Base-by-base conservation (phyloP, 2,329 filamentous ascomycete genomes). In the Pezicula radicicola region DNA sequence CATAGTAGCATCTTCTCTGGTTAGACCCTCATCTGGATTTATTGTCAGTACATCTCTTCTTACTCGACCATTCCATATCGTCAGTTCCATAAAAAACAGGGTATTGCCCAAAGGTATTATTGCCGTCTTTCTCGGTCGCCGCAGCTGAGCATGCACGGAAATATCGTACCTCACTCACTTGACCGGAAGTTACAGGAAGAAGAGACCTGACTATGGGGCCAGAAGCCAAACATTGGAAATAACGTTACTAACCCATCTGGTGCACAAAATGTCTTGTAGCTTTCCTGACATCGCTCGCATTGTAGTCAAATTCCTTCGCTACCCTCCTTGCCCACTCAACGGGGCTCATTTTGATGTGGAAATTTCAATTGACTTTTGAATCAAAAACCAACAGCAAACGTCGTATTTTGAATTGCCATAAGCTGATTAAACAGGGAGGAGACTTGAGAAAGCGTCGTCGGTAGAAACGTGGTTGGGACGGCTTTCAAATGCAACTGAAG, bases 251-350 rank as follows among this genome's bases (percentile, higher is more conserved):
- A 82, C 87, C 76, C 85, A 96, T 91, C 74, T 97, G 85, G 56
- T 78, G 77, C 60, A 96, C 80, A 66, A 96, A 97, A 69, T 95
- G 90, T 59, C 83, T 77, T 56, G 96, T 91, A 58, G 85, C 89
- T 63, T 79, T 81, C 69, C 91, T 90, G 65, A 96, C 79, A 70
- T 91, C 81, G 49, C 85, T 82, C 61, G 89, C 78, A 56, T 83
- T 78, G 72, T 91, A 93, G 51, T 95, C 89, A 72, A 97, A 97
- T 70, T 92, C 83, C 63, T 81, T 81, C 63, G 89, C 88, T 65
- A 96, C 83, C 65, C 81, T 82, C 77, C 84, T 84, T 54, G 90
- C 90, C 72, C 91, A 88, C 53, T 84, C 79, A 58, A 72, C 73
- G 58, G 85, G 74, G 54, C 77, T 71, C 82, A 85, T 85, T 59